Conservation (phyloP, 768 basidiomycete genomes). For the Hygrophorus pudorinus region DNA sequence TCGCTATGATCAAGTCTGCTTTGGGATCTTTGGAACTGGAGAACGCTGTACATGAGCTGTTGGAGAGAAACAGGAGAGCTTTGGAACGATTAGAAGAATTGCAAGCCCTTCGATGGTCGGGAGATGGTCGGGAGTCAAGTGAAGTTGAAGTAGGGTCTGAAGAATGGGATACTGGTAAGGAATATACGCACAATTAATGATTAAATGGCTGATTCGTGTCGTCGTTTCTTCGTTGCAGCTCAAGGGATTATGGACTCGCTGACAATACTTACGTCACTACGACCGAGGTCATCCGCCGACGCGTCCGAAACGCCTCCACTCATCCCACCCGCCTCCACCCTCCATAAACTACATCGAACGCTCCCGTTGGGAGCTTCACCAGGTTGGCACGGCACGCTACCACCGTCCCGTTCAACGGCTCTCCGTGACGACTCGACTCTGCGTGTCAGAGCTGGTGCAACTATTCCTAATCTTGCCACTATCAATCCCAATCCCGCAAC, state of each 20-base stretch:
- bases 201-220: conserved; percentile 5
- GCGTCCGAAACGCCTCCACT: conserved; percentile 31
- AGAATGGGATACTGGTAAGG: conserved; percentile 71
- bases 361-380: conserved; percentile 47
- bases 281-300: conserved; percentile 43
- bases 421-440: conserved; percentile 70
- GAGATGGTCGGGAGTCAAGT: conserved; percentile 32
- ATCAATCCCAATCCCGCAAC: conserved; percentile 23
- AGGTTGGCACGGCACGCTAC: conserved; percentile 72
- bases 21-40: conserved; percentile 58
- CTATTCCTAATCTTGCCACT: conserved; percentile 12
- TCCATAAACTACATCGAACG: conserved; percentile 66
- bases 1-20: conserved; percentile 46
- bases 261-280: conserved; percentile 54
- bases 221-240: conserved; percentile 32
- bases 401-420: conserved; percentile 43
- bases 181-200: conserved; percentile 6
- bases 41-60: conserved; percentile 55
- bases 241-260: conserved; percentile 66
- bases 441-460: conserved; percentile 37
- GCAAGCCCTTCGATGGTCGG: conserved; percentile 45
- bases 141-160: conserved; percentile 57
- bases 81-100: conserved; percentile 55
- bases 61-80: conserved; percentile 56
- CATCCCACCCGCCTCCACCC: conserved; percentile 49